Evolutionary conservation across 352 stramenopile genomes (phyloP), one percentile per base, ranked within the genome.

Genomic region (Phytopythium ostracodes): DNA sequence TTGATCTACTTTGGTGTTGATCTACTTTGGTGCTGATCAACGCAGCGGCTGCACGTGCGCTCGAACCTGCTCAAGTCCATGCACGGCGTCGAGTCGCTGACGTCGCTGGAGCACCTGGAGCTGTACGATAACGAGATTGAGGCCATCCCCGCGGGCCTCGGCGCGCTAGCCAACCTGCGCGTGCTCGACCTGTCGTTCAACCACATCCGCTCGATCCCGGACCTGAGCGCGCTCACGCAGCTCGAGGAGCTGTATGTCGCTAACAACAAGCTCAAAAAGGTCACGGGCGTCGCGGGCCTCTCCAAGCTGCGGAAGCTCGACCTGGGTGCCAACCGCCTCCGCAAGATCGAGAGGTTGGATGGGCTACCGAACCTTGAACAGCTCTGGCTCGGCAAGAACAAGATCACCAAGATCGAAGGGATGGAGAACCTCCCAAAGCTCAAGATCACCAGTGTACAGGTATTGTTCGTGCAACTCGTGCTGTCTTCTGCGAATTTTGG

Each of bases 51-150:
- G 43, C 83, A 92, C 56, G 68, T 95, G n/a, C 82, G 86, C 9
- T 95, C 86, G 22, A 95, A 93, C 59, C 61, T 94, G 57, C 69
- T 95, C 56, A 66, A 61, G 50, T 95, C 90, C 25, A 94, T 97
- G 79, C 73, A 72, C 3, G 81, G 73, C 44, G 87, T 97, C 17
- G 70, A 71, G 14, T 56, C 72, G 8, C 60, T 97, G 14, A 54
- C 73, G 43, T 78, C 70, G 22, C 81, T 99, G 56, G 66, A 94
- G 71, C 83, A 98, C 24, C 75, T 99, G 29, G 97, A 99, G 77
- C 77, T 99, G 22, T 99, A 99, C 83, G 96, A 99, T 71, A 99
- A 99, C 81, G 82, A 98, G 68, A 95, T 99, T 64, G 79, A 97
- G 70, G 74, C 77, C 18, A 83, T 99, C 51, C n/a, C n/a, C n/a